phyloP scores from a whole-genome alignment of 495 filamentous ascomycete species.

The Penicillium atrosanguineum region DNA sequence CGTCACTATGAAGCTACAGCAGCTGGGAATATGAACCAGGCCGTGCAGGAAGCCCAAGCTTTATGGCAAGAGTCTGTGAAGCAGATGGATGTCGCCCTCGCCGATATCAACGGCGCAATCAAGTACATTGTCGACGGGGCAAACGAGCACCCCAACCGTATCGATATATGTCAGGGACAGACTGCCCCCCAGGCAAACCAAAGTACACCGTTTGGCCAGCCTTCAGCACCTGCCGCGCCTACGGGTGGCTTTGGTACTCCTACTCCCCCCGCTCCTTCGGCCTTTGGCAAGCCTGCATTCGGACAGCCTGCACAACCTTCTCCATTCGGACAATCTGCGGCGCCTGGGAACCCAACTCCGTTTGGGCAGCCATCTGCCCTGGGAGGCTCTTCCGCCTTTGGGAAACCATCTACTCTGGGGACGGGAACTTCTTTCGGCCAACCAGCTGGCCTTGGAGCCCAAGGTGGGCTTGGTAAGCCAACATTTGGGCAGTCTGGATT shows the following conservation, averaged over 20 bases:
- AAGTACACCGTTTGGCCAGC: slow-evolving; percentile 29
- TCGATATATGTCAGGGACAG: slow-evolving; percentile 62
- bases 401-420: slow-evolving; percentile 26
- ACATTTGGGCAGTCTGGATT: slow-evolving; percentile 23
- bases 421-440: slow-evolving; percentile 25
- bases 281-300: slow-evolving; percentile 26
- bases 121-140: slow-evolving; percentile 65
- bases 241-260: slow-evolving; percentile 10
- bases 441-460: slow-evolving; percentile 8
- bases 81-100: slow-evolving; percentile 65
- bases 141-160: slow-evolving; percentile 76
- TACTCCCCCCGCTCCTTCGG: slow-evolving; percentile 7
- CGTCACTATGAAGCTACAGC: slow-evolving; percentile 59
- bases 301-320: slow-evolving; percentile 22
- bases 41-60: slow-evolving; percentile 62
- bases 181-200: slow-evolving; percentile 22
- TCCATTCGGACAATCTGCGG: slow-evolving; percentile 34
- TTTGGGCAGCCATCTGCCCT: slow-evolving; percentile 33
- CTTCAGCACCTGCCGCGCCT: slow-evolving; percentile 11
- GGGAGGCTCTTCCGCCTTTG: slow-evolving; percentile 18
- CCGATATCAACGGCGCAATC: slow-evolving; percentile 67
- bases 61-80: slow-evolving; percentile 58
- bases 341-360: slow-evolving; percentile 27
- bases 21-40: slow-evolving; percentile 59
- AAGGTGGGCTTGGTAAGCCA: slow-evolving; percentile 17